Evolutionary conservation across 139 green algal species (phyloP), one percentile per base, ranked within the genome.

Genomic region (Coelastrella sp.): DNA sequence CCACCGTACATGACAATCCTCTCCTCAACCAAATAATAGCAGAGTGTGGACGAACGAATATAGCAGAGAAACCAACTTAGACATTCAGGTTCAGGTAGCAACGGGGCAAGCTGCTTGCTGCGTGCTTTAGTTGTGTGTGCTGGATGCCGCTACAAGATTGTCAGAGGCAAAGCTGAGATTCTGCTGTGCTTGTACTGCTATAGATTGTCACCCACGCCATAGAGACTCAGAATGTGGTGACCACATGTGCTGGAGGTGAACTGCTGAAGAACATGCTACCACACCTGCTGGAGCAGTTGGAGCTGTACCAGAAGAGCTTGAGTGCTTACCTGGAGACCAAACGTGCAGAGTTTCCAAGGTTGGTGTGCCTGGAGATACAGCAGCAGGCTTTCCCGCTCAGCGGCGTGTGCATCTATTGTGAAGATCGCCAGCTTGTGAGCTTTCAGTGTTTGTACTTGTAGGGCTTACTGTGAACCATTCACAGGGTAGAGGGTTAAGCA

Each of bases 231-330:
- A 98, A 98, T 64, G 96, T 99, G 58, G 95, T 99, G 66, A 94
- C 95, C 85, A 97, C 96, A 3, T 98, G 96, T 91, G 91, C 91
- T 19, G 83, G 85, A 32, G 65, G 90, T 83, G 98, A 99, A 92
- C 91, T 98, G 75, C 96, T 99, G 94, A 97, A 97, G 91, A 97
- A 94, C 83, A 95, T 99, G 95, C 96, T 99, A 88, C 96, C 97
- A 10, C 95, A 98, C 93, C 93, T 99, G 85, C 93, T 97, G 82
- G 97, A 99, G 94, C 97, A 99, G 91, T 95, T 99, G 71, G 98
- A 99, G 95, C 92, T 99, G 82, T 98, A 96, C 92, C 97, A 99
- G 93, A 99, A 99, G 96, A 96, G 90, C 4, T 94, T 99, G 32
- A 95, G 93, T 22, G 95, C 96, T 7, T 99, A 99, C 95, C 94